Evolutionary conservation across 2,329 filamentous ascomycete species (phyloP), one percentile per base, ranked within the genome.

Genomic region (Penicillium thymicola): DNA sequence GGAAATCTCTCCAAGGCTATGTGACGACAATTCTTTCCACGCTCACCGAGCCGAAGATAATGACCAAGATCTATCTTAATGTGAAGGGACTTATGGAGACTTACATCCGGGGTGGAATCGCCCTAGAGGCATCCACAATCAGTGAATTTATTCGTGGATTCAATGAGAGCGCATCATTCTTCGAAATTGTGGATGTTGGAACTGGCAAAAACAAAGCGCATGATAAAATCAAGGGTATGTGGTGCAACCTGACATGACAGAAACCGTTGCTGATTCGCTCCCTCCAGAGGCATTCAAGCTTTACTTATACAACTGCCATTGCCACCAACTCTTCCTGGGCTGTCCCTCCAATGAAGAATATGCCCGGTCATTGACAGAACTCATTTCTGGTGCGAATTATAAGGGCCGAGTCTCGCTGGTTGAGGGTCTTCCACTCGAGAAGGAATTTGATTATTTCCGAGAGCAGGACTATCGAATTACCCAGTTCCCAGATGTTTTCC

Each of bases 251-350:
- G 27, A 42, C 46, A 49, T 40, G 11, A 9, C 27, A 28, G 38
- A 41, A 34, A 36, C 51, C 36, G 16, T 45, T 52, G 61, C 69
- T 75, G 62, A 73, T 61, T 44, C 47, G 54, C 44, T 53, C 23
- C 51, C 18, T 51, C 25, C 60, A 84, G 82, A 82, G 61, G 74
- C 74, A 27, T 81, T 86, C 70, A 81, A 81, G 62, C 68, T 83
- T 46, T 78, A 81, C 68, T 72, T 84, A 49, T 76, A 81, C 69
- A 81, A 85, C 63, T 81, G 78, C 59, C 83, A 85, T 62, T 87
- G 84, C 65, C 82, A 82, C 51, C 82, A 85, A 54, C 79, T 87
- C 51, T 74, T 86, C 47, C 75, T 87, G 36, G 85, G 83, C 9
- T 85, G 83, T 68, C 82, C 81, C 14, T 80, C 82, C 57, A 81